Conservation (phyloP, 345 rosid species). For the Gossypium raimondii region DNA sequence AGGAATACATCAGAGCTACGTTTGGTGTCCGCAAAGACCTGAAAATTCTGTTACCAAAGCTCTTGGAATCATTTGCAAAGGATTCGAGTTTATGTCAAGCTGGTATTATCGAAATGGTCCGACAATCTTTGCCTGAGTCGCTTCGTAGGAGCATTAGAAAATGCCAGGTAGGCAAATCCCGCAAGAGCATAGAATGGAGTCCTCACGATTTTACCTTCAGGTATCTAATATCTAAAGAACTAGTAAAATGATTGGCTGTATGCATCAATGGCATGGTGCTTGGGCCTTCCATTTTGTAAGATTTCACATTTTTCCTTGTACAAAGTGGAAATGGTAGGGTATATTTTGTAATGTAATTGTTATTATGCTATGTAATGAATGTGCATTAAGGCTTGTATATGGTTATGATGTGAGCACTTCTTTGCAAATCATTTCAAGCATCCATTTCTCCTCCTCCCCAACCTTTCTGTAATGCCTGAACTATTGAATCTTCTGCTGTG, state of each 20-base stretch:
- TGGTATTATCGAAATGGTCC: slow-evolving; percentile 63
- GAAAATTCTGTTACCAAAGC: slow-evolving; percentile 76
- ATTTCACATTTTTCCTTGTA: slow-evolving; percentile 27
- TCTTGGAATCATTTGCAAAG: slow-evolving; percentile 68
- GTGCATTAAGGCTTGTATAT: slow-evolving; percentile 18
- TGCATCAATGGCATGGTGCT: background rate
- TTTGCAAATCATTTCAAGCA: background rate
- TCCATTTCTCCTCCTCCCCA: background rate
- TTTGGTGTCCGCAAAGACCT: slow-evolving; percentile 70
- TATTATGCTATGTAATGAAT: background rate
- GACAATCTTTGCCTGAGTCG: slow-evolving; percentile 59
- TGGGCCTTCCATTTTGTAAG: slow-evolving; percentile 12
- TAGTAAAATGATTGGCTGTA: slow-evolving; percentile 41
- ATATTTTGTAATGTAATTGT: slow-evolving; percentile 15
- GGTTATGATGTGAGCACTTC: slow-evolving; percentile 1
- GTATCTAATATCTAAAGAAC: slow-evolving; percentile 74
- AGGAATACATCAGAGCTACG: slow-evolving; percentile 77
- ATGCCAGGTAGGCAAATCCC: slow-evolving; percentile 52
- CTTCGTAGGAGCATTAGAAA: slow-evolving; percentile 46
- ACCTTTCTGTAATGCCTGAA: too few species aligned
- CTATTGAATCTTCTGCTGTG: background rate
- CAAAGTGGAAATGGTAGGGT: slow-evolving; percentile 27
- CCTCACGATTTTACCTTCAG: slow-evolving; percentile 88
- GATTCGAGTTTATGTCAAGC: slow-evolving; percentile 55
- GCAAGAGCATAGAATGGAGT: slow-evolving; percentile 75